phyloP scores from a whole-genome alignment of 306 rosid genomes.

The Quercus parvula region DNA sequence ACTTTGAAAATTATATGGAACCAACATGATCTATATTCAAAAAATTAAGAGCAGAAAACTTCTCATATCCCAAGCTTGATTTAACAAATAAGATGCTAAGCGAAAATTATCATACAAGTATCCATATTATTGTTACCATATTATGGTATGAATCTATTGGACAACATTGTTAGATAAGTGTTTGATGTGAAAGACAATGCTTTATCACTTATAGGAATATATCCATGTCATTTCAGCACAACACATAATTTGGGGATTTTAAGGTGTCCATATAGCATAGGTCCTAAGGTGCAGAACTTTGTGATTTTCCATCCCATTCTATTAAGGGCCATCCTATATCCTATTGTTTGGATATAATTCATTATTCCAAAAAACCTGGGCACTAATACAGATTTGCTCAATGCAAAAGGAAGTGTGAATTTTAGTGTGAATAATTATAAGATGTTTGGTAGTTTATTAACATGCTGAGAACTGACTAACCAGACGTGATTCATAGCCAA shows the following conservation, averaged over 20 bases:
- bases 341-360: neutral
- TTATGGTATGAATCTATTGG: neutral
- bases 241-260: neutral
- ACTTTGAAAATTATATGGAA: neutral
- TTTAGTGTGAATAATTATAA: neutral
- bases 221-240: neutral
- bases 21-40: neutral
- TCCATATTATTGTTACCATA: neutral
- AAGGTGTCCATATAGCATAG: neutral
- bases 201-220: neutral
- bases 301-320: neutral
- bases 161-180: neutral
- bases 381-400: neutral
- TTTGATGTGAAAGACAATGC: neutral
- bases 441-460: neutral
- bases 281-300: neutral
- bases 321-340: neutral
- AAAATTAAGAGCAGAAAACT: too few relatives aligned
- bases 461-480: constrained; percentile 43
- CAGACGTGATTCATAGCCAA: constrained; percentile 87
- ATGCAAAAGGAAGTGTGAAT: neutral
- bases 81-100: too few relatives aligned
- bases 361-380: neutral
- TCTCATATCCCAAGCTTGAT: too few relatives aligned
- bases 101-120: neutral